phyloP scores from a whole-genome alignment of 2,329 filamentous ascomycete species.

The Alternaria alternata region DNA sequence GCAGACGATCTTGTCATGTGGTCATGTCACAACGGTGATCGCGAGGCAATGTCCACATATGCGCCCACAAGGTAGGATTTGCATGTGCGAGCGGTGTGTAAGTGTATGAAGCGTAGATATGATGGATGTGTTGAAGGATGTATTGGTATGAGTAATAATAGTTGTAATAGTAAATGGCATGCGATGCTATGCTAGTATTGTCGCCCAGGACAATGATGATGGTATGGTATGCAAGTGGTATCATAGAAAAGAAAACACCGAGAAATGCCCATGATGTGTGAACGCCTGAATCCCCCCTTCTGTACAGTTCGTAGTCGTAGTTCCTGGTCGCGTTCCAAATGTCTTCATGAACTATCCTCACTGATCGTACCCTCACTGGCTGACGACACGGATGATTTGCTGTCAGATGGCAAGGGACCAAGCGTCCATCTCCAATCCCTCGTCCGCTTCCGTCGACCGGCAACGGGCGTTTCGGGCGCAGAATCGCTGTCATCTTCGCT shows the following conservation, averaged over 20 bases:
- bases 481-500: constrained; percentile 59
- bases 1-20: constrained; percentile 4
- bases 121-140: no score
- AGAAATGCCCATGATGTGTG: constrained; percentile 15
- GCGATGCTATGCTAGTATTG: constrained; percentile 8
- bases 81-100: neutral
- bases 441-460: constrained; percentile 61
- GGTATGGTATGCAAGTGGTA: constrained; percentile 17
- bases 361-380: constrained; percentile 32
- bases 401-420: constrained; percentile 51
- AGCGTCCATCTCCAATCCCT: constrained; percentile 67
- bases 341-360: constrained; percentile 41
- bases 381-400: constrained; percentile 34
- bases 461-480: constrained; percentile 62
- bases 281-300: constrained; percentile 5
- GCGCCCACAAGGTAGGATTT: neutral
- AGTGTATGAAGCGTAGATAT: neutral
- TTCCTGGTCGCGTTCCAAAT: neutral
- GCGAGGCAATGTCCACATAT: neutral
- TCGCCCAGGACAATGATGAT: constrained; percentile 4
- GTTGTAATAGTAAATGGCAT: neutral
- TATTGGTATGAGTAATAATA: neutral
- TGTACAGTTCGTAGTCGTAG: constrained; percentile 8
- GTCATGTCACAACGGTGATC: neutral
- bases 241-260: constrained; percentile 16